Conservation (phyloP, 352 stramenopile species). For the Phytopythium ostracodes region DNA sequence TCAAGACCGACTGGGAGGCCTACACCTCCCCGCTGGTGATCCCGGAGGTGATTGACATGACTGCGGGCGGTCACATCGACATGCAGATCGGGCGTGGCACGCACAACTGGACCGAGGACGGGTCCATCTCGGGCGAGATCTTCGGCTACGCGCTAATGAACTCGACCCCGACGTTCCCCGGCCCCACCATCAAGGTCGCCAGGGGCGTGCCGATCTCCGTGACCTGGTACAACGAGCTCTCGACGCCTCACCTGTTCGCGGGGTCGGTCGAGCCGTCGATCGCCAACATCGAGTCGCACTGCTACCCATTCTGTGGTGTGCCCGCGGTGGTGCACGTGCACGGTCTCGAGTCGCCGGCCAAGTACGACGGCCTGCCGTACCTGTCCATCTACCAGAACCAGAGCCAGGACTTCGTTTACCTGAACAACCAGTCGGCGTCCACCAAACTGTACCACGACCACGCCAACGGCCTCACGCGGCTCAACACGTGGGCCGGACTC, state of each 20-base stretch:
- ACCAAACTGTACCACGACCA: constrained; percentile 79
- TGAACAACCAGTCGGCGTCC: constrained; percentile 65
- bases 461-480: constrained; percentile 53
- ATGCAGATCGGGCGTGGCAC: constrained; percentile 36
- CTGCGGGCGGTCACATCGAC: constrained; percentile 27
- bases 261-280: constrained; percentile 44
- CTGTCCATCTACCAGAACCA: constrained; percentile 70
- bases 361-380: constrained; percentile 54
- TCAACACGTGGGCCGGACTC: constrained; percentile 65
- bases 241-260: constrained; percentile 40
- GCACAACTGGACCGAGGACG: constrained; percentile 48
- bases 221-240: constrained; percentile 51
- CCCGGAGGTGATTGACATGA: constrained; percentile 43
- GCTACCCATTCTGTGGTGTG: constrained; percentile 65
- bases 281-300: constrained; percentile 40
- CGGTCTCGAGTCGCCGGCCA: constrained; percentile 56
- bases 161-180: constrained; percentile 35
- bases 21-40: constrained; percentile 29
- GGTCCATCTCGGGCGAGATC: constrained; percentile 30
- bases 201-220: constrained; percentile 36
- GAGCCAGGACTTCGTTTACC: constrained; percentile 41
- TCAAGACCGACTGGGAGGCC: constrained; percentile 36
- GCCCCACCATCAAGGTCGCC: constrained; percentile 48
- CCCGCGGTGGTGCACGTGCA: constrained; percentile 58
- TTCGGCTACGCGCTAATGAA: constrained; percentile 44